Percentiles rank a stretch among this genome's conserved stretches.
Conservation (phyloP, 192 early-diverging fungal genomes). For the Chytriomyces sp. region DNA sequence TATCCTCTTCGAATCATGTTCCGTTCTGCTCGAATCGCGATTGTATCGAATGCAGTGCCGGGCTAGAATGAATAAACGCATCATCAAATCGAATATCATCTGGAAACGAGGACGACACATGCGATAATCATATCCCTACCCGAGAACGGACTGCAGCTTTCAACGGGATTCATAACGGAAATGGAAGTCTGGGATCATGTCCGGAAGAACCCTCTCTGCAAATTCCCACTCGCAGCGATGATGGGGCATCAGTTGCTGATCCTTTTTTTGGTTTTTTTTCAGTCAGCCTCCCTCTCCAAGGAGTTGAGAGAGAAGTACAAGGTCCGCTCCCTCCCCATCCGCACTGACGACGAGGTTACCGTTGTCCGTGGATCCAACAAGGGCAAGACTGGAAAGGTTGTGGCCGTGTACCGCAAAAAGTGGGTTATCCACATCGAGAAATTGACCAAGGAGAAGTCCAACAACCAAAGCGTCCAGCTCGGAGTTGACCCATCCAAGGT, state of each 20-base stretch:
- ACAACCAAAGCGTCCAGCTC: constrained; percentile 89
- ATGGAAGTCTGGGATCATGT: too few relatives aligned
- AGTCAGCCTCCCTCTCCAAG: constrained; percentile 88
- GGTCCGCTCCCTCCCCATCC: constrained; percentile 93
- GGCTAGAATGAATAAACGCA: too few relatives aligned
- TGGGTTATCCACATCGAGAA: constrained; percentile 99
- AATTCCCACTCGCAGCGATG: too few relatives aligned
- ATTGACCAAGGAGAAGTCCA: constrained; percentile 95
- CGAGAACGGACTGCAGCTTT: too few relatives aligned
- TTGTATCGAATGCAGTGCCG: too few relatives aligned
- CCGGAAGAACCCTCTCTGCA: too few relatives aligned
- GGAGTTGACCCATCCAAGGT: constrained; percentile 99
- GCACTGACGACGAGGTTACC: constrained; percentile 96
- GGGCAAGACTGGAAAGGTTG: constrained; percentile 97
- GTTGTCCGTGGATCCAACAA: constrained; percentile 95
- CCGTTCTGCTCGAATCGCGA: too few relatives aligned
- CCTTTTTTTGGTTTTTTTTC: neutral
- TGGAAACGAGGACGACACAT: too few relatives aligned
- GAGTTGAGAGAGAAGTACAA: constrained; percentile 97
- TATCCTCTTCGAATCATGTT: neutral
- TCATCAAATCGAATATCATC: too few relatives aligned
- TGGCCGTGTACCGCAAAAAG: constrained; percentile 97
- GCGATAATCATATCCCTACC: too few relatives aligned
- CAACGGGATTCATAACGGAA: too few relatives aligned
- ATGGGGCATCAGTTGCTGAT: too few relatives aligned